phyloP scores from a whole-genome alignment of 2,329 filamentous ascomycete genomes.

The Talaromyces sp. region DNA sequence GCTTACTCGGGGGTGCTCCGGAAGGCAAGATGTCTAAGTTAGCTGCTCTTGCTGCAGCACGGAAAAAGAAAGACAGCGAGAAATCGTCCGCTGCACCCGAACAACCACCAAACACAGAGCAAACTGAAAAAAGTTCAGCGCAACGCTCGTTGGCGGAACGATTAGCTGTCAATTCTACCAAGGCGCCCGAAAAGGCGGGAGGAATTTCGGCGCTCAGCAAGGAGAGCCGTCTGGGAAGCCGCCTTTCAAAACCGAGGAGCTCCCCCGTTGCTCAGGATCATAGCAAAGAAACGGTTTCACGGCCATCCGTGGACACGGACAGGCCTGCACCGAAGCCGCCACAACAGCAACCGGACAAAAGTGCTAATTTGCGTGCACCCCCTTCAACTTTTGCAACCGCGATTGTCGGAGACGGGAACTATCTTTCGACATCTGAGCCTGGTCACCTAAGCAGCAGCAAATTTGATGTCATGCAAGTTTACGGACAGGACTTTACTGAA shows the following conservation, averaged over 20 bases:
- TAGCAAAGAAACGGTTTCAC: not conserved
- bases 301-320: slow-evolving; percentile 8
- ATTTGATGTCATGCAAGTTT: slow-evolving; percentile 33
- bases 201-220: slow-evolving; percentile 19
- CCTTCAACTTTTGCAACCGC: slow-evolving; percentile 50
- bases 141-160: slow-evolving; percentile 33
- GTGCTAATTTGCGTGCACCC: slow-evolving; percentile 35
- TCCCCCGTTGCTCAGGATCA: slow-evolving; percentile 3
- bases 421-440: slow-evolving; percentile 25
- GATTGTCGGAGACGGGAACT: slow-evolving; percentile 30
- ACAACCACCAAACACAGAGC: not conserved
- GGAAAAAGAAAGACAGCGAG: slow-evolving; percentile 75
- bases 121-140: slow-evolving; percentile 3
- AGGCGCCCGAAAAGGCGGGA: slow-evolving; percentile 17
- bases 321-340: slow-evolving; percentile 6
- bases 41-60: slow-evolving; percentile 79
- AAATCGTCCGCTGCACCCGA: slow-evolving; percentile 34
- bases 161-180: slow-evolving; percentile 20
- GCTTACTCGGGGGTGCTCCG: slow-evolving; percentile 72
- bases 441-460: slow-evolving; percentile 28
- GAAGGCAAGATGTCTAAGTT: slow-evolving; percentile 80
- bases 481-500: slow-evolving; percentile 39
- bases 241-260: slow-evolving; percentile 16
- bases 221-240: slow-evolving; percentile 13
- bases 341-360: slow-evolving; percentile 13